Base-by-base conservation (phyloP, 106 monocot species). In the Agapanthus africanus region DNA sequence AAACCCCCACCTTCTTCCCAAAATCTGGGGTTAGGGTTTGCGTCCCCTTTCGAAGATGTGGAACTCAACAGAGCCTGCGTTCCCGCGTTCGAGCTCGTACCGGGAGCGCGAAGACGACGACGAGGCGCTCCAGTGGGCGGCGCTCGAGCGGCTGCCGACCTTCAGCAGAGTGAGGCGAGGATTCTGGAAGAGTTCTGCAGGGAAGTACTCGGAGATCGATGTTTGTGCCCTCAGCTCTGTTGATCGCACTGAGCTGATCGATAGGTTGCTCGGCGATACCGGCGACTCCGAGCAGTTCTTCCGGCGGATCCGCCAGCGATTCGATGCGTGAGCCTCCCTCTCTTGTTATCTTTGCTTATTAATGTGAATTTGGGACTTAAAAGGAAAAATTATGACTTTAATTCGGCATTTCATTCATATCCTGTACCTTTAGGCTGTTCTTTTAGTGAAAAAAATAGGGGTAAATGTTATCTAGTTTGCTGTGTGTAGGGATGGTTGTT, bases 71-170 rank as follows among this genome's bases (percentile, higher is more conserved):
- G 88, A 87, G 63, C 68, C 79, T 26, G 82, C 76, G 31, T 95
- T 95, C 88, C 86, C 88, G 40, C 67, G 95, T 65, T 84, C 86
- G 49, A 86, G 77, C 64, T 95, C 95, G 13, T 84, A 56, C 80
- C 33, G 91, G n/a, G n/a, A n/a, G 51, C 27, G 33, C 7, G 90
- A 79, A 19, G 85, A 95, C 27, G 94, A 91, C 28, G 91, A 91
- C 78, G 84, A 84, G 78, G 84, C 85, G 59, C 80, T 95, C 63
- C 83, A 76, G 13, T 86, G 91, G 95, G 95, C 95, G 36, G 95
- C 95, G 30, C 68, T 95, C 40, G 79, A 95, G 84, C 77, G 95
- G 13, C 83, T 95, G 9, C 95, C 95, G 0, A 95, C 91, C 15
- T 79, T 74, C 57, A 33, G 57, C 25, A 73, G 95, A 19, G 78